phyloP scores from a whole-genome alignment of 768 basidiomycete species.

The Boletus coccyginus region DNA sequence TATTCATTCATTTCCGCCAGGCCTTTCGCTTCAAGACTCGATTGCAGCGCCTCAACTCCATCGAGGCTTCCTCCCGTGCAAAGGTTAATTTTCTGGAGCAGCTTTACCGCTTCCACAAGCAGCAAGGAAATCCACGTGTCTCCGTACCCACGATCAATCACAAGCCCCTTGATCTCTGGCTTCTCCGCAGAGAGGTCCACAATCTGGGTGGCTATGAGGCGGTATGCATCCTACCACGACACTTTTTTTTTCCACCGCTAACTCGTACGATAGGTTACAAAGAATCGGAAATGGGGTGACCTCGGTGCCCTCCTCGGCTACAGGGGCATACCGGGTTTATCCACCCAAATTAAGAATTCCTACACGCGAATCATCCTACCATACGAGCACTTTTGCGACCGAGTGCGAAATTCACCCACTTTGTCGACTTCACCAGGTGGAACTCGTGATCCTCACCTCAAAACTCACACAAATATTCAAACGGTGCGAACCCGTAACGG shows the following conservation, averaged over 20 bases:
- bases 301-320: slow-evolving; percentile 82
- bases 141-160: slow-evolving; percentile 94
- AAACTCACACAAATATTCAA: slow-evolving; percentile 52
- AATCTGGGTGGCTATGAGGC: slow-evolving; percentile 84
- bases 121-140: slow-evolving; percentile 88
- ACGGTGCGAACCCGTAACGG: slow-evolving; percentile 37
- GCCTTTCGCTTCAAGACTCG: slow-evolving; percentile 95
- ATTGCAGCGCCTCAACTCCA: slow-evolving; percentile 90
- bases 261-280: slow-evolving; percentile 60
- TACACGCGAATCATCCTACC: slow-evolving; percentile 91
- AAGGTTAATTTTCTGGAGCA: slow-evolving; percentile 98
- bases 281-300: slow-evolving; percentile 84
- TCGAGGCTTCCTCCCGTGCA: slow-evolving; percentile 95
- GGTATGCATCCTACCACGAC: slow-evolving; percentile 45
- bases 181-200: slow-evolving; percentile 87
- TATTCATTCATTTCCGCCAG: slow-evolving; percentile 36
- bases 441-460: slow-evolving; percentile 49
- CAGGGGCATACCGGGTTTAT: slow-evolving; percentile 76
- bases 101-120: slow-evolving; percentile 93
- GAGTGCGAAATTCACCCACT: slow-evolving; percentile 63
- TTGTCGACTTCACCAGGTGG: slow-evolving; percentile 37
- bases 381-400: slow-evolving; percentile 88
- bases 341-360: slow-evolving; percentile 85
- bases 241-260: slow-evolving; percentile 25
- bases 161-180: slow-evolving; percentile 91